Conservation (phyloP, 1,284 basidiomycete genomes). For the Ganoderma lingzhi region DNA sequence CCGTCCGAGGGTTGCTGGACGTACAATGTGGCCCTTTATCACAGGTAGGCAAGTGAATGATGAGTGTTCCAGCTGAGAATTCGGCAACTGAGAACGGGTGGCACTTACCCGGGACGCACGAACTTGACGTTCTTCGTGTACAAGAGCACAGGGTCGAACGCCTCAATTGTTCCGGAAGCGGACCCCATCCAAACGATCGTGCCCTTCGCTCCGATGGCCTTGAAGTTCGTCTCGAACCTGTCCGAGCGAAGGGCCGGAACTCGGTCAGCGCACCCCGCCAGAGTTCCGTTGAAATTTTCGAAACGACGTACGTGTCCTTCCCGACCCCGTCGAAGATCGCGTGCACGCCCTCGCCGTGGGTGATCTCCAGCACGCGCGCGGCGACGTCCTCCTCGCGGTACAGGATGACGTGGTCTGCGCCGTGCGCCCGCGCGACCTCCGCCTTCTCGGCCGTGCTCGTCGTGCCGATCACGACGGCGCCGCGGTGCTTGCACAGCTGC, state of each 20-base stretch:
- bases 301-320: constrained; percentile 74
- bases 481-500: constrained; percentile 71
- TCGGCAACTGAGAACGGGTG: neutral
- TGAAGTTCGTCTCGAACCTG: constrained; percentile 86
- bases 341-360: constrained; percentile 85
- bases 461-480: constrained; percentile 94
- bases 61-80: neutral
- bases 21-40: constrained; percentile 59
- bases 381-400: constrained; percentile 80
- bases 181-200: constrained; percentile 92
- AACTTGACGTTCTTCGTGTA: constrained; percentile 87
- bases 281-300: neutral
- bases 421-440: constrained; percentile 78
- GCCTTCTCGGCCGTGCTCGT: constrained; percentile 91
- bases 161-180: constrained; percentile 83
- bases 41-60: neutral
- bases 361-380: constrained; percentile 77
- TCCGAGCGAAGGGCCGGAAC: neutral
- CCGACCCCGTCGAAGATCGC: constrained; percentile 96
- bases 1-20: constrained; percentile 77
- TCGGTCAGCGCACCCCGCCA: constrained; percentile 3
- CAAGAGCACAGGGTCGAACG: constrained; percentile 80
- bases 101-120: constrained; percentile 73
- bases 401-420: constrained; percentile 89
- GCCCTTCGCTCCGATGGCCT: constrained; percentile 82